Evolutionary conservation across 1,284 basidiomycete genomes (phyloP), one percentile per base, ranked within the genome.

Genomic region (Ustilago sp.): DNA sequence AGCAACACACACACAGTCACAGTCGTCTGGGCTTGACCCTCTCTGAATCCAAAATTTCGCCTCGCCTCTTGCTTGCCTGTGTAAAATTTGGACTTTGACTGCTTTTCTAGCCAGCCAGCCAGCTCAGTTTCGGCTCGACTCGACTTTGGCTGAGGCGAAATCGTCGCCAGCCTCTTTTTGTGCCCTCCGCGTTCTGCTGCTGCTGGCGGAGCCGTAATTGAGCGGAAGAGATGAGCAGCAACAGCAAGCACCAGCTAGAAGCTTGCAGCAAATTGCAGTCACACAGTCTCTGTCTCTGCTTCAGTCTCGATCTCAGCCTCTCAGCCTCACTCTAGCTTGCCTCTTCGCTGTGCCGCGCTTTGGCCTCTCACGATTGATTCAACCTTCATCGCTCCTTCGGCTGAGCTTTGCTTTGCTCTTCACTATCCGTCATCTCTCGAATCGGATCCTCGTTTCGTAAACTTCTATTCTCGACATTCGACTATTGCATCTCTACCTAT

Each of bases 241-340:
- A 19, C 43, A 45, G 43, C n/a, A 11, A 9, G 19, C 43, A 32
- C 28, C 28, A 8, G 31, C 48, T 50, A 31, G 12, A 36, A 34
- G 19, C 53, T 55, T 55, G 53, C 53, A 55, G 53, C 53, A 55
- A 55, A 39, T 41, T 55, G 38, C 41, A 45, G 15, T 11, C 38
- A 39, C 15, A 38, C 43, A 45, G 43, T 19, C 17, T 19, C 43
- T 19, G 11, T 50, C 48, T 50, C 13, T 31, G 48, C 48, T 13
- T 50, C 48, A 50, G 48, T 50, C 48, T 31, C 48, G 31, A 23
- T 48, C 45, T 48, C 45, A 48, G 45, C 45, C 48, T 50, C 48
- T 32, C 8, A 50, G 4, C 31, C 48, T 28, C 48, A 50, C 48
- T 50, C 48, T 50, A 31, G 48, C 48, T 31, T 31, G 23, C 31